Evolutionary conservation across 2,329 filamentous ascomycete species (phyloP).

Genomic region (Cordyceps cicadae): DNA sequence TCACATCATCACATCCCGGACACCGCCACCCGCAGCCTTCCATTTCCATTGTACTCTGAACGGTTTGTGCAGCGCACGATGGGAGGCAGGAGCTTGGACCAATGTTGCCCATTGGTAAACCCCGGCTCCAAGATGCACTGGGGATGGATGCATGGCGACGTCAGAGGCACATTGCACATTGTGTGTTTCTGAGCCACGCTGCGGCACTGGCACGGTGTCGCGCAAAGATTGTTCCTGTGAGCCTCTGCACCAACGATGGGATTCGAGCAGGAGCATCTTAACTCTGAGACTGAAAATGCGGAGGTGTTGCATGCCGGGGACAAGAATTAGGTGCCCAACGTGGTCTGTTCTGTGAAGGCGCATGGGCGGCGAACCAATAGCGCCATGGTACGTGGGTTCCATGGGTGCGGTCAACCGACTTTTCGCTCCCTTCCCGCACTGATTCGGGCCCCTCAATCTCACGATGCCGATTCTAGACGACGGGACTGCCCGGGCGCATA

Average conservation of each 20-base stretch:
- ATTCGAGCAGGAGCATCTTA: not conserved
- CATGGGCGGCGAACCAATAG: not conserved
- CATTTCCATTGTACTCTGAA: not conserved
- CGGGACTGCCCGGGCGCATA: slow-evolving; percentile 2
- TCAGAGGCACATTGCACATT: not conserved
- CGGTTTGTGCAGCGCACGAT: not conserved
- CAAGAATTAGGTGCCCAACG: slow-evolving; percentile 2
- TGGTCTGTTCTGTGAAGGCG: not conserved
- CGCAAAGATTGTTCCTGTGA: not conserved
- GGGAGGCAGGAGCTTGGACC: not conserved
- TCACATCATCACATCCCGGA: not conserved
- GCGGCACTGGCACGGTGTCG: not conserved
- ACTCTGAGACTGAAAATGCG: not conserved
- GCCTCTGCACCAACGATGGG: not conserved
- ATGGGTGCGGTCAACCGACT: not conserved
- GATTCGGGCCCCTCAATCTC: slow-evolving; percentile 8
- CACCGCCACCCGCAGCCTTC: not conserved
- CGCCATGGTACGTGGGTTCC: not conserved
- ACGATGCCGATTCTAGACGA: slow-evolving; percentile 12
- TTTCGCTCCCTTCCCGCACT: not conserved
- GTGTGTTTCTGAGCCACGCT: not conserved
- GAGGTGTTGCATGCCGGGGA: not conserved
- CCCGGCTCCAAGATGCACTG: not conserved
- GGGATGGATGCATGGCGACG: not conserved
- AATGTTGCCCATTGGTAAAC: not conserved